Evolutionary conservation across 495 filamentous ascomycete species (phyloP), one percentile per base, ranked within the genome.

Genomic region (Penicillium canariense): DNA sequence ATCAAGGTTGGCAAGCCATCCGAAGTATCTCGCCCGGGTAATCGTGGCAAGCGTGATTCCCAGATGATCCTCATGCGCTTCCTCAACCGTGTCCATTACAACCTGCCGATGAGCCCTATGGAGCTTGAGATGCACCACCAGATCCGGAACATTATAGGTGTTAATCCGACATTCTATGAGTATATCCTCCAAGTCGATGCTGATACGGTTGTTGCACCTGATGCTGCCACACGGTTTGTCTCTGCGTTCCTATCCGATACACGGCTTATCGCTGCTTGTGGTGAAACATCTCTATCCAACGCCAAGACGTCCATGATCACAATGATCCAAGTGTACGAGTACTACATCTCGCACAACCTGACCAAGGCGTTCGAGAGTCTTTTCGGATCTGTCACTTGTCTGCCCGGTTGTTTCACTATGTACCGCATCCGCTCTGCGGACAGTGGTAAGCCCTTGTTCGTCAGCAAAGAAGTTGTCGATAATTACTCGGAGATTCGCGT

Each of bases 311-410:
- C 92, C 12, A 89, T 91, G 59, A 81, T 94, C 55, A 99, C 94
- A 28, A 97, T 97, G 92, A 97, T 99, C 56, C 94, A 98, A 71
- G 94, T 98, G 15, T 98, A 98, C 78, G 94, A 98, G 73, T 96
- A 98, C 79, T 98, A 92, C 75, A 98, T 98, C 56, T 97, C 95
- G 49, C 94, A 98, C 79, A 95, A 98, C 68, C 78, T 98, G 61
- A 86, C 88, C 63, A 98, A 98, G 74, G 95, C 94, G n/a, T 98
- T 98, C 68, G 94, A 98, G 69, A 92, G 87, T 72, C 81, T 98
- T 58, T 98, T 98, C 69, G 94, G 94, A 36, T 95, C 89, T 56
- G 91, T 98, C 55, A 99, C 94, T 39, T 99, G 94, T 81, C 77
- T 99, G 52, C 94, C 94, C 20, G 94, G 94, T 71, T 96, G 93